These are phyloP conservation scores for Phycomyces blakesleeanus DNA, from an alignment of 192 early-diverging fungal species.

Conservation along the genomic window DNA sequence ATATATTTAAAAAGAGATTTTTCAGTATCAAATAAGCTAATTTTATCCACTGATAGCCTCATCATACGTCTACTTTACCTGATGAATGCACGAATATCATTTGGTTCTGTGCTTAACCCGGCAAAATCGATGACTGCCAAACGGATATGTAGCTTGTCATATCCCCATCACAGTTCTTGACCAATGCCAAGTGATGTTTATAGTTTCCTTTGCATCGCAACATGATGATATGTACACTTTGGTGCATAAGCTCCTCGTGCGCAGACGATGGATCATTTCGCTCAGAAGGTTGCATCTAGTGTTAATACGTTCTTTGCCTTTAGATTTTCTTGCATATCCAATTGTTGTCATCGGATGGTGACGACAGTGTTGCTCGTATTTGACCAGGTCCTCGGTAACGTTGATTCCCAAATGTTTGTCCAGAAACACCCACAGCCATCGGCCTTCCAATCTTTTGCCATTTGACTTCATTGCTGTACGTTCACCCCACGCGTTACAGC, in stretches of 20 bases:
- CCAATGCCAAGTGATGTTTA: conserved; percentile 5
- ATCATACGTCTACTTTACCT: conserved; percentile 13
- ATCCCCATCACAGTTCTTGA: conserved; percentile 9
- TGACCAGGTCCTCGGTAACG: conserved; percentile 6
- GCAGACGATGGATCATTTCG: conserved; percentile 8
- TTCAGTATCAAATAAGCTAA: conserved; percentile 4
- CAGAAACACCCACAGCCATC: conserved; percentile 6
- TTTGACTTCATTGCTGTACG: conserved; percentile 10
- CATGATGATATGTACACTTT: conserved; percentile 8
- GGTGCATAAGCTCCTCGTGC: conserved; percentile 5
- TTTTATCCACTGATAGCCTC: conserved; percentile 12
- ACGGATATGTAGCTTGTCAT: conserved; percentile 6
- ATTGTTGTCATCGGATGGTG: conserved; percentile 13
- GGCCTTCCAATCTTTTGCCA: conserved; percentile 7
- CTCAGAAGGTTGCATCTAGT: conserved; percentile 13
- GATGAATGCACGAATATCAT: conserved; percentile 12
- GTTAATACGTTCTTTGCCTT: conserved; percentile 11
- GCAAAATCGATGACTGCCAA: conserved; percentile 14
- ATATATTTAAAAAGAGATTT: too few relatives aligned
- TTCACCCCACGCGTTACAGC: conserved; percentile 13
- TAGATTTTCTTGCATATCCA: conserved; percentile 10
- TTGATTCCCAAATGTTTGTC: conserved; percentile 12
- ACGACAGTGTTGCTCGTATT: conserved; percentile 11
- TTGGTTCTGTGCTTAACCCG: conserved; percentile 13
- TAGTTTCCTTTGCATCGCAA: conserved; percentile 8